Percentiles rank a stretch among this genome's conserved stretches.
Conservation (phyloP, 2,329 filamentous ascomycete genomes). For the Phaeomoniella chlamydospora region DNA sequence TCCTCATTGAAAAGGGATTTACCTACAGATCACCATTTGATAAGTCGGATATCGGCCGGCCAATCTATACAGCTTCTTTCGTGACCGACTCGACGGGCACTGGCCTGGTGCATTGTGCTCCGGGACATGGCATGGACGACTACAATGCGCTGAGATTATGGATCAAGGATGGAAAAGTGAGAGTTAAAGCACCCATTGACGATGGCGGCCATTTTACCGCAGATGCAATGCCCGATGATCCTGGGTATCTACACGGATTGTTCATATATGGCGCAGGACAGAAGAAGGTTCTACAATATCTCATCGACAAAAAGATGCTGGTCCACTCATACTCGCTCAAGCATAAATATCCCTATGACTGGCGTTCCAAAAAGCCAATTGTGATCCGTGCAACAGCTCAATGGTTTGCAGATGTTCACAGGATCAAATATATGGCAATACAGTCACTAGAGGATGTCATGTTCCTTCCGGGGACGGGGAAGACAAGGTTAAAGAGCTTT, state of each 20-base stretch:
- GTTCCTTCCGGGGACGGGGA: conserved; percentile 66
- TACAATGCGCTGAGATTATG: conserved; percentile 53
- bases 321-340: conserved; percentile 55
- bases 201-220: conserved; percentile 67
- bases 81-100: conserved; percentile 84
- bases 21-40: conserved; percentile 60
- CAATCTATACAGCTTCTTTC: conserved; percentile 72
- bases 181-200: conserved; percentile 55
- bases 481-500: conserved; percentile 67
- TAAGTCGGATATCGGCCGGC: conserved; percentile 44
- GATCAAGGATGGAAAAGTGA: conserved; percentile 7
- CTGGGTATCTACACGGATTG: conserved; percentile 53
- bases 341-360: conserved; percentile 97
- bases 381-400: conserved; percentile 87
- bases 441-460: conserved; percentile 53
- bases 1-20: conserved; percentile 43
- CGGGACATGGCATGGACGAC: conserved; percentile 93
- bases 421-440: conserved; percentile 63
- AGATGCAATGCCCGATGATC: conserved; percentile 60
- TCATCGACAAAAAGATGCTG: conserved; percentile 45
- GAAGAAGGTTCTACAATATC: conserved; percentile 52
- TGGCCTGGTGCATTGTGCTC: conserved; percentile 86
- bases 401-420: conserved; percentile 89
- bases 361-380: conserved; percentile 86
- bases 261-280: conserved; percentile 59